Conservation (phyloP, 2,329 filamentous ascomycete genomes). For the Fusarium sp. region DNA sequence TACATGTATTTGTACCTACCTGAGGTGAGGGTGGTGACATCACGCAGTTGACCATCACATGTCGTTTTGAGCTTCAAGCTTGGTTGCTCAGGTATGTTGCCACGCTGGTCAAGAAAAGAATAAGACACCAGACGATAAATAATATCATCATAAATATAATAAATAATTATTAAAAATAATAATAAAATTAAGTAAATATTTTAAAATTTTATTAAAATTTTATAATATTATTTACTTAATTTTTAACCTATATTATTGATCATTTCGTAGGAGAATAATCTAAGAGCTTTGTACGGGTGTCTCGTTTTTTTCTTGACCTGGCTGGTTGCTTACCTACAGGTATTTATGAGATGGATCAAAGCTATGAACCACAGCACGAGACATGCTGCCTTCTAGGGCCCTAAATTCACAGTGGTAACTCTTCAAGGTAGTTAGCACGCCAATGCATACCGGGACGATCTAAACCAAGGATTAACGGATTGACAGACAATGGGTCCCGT, state of each 20-base stretch:
- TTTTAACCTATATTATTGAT: no score
- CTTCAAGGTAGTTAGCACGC: not conserved
- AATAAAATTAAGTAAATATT: no score
- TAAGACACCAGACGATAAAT: no score
- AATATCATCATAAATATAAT: no score
- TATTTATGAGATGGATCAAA: not conserved
- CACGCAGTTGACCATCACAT: conserved; percentile 15
- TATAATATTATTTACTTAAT: no score
- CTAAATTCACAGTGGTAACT: not conserved
- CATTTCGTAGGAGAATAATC: no score
- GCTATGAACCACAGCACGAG: not conserved
- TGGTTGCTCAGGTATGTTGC: not conserved
- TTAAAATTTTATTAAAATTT: no score
- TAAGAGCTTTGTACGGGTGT: no score
- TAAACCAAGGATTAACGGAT: not conserved
- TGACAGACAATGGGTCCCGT: not conserved
- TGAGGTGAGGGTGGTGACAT: conserved; percentile 20
- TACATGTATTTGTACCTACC: not conserved
- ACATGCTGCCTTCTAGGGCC: not conserved
- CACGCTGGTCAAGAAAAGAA: no score
- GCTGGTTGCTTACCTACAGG: not conserved
- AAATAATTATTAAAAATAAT: no score
- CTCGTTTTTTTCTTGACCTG: no score
- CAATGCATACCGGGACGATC: not conserved
- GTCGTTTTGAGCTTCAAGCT: not conserved